These are phyloP conservation scores for Aphanomyces astaci DNA, from an alignment of 352 stramenopile species.

Conservation along the genomic window DNA sequence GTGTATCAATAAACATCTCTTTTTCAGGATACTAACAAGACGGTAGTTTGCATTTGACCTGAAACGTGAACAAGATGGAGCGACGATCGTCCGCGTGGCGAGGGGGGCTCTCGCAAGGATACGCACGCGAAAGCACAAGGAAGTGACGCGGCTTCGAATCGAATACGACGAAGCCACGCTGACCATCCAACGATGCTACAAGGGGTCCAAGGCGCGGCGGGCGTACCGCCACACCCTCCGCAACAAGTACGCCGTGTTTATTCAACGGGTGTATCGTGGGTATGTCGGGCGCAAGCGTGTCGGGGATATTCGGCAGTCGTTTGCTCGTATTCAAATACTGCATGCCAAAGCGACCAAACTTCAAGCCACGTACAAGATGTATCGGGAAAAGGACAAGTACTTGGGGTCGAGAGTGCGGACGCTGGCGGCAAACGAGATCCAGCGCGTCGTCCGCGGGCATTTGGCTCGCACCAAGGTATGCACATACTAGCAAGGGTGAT, in stretches of 20 bases:
- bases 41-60: constrained; percentile 33
- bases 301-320: constrained; percentile 34
- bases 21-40: too few species aligned
- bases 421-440: constrained; percentile 82
- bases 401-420: constrained; percentile 49
- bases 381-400: constrained; percentile 58
- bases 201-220: constrained; percentile 53
- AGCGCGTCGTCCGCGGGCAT: constrained; percentile 84
- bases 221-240: constrained; percentile 38
- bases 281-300: constrained; percentile 43
- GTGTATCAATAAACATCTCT: too few species aligned
- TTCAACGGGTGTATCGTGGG: constrained; percentile 73
- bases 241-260: constrained; percentile 34
- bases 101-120: constrained; percentile 51
- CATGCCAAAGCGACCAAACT: constrained; percentile 64
- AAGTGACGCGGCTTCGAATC: constrained; percentile 23
- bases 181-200: constrained; percentile 54
- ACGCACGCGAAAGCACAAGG: constrained; percentile 33
- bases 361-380: constrained; percentile 86
- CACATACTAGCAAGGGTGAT: too few species aligned
- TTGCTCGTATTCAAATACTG: constrained; percentile 36
- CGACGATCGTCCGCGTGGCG: constrained; percentile 54
- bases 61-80: constrained; percentile 43
- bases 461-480: constrained; percentile 55
- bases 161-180: constrained; percentile 32